phyloP scores from a whole-genome alignment of 1,139 yeast species.

The Debaryomycetaceae sp. region DNA sequence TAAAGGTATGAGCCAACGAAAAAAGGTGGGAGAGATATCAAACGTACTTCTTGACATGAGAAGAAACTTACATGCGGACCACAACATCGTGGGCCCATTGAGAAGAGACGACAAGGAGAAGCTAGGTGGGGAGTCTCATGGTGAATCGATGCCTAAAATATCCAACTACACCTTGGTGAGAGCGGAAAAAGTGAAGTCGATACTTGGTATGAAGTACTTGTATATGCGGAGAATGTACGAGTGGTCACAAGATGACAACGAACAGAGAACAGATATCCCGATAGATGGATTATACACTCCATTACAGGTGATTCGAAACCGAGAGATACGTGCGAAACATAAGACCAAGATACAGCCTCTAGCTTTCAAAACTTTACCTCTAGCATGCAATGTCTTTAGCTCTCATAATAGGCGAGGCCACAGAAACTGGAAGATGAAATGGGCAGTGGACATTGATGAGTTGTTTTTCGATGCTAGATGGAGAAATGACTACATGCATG shows the following conservation, averaged over 20 bases:
- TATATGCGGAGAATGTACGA: slow-evolving; percentile 39
- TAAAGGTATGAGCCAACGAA: slow-evolving; percentile 9
- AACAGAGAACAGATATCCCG: slow-evolving; percentile 28
- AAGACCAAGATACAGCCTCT: slow-evolving; percentile 37
- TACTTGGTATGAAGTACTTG: slow-evolving; percentile 50
- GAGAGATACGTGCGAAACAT: slow-evolving; percentile 50
- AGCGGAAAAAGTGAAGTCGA: slow-evolving; percentile 52
- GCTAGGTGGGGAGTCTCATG: slow-evolving; percentile 4
- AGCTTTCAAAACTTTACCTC: slow-evolving; percentile 35
- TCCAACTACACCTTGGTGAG: slow-evolving; percentile 34
- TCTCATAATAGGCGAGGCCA: slow-evolving; percentile 23
- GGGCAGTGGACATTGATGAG: slow-evolving; percentile 73
- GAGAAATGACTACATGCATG: slow-evolving; percentile 65
- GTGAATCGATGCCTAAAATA: slow-evolving; percentile 1
- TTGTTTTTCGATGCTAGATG: slow-evolving; percentile 58
- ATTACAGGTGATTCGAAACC: slow-evolving; percentile 69
- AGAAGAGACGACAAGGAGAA: slow-evolving; percentile 9
- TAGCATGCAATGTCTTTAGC: slow-evolving; percentile 57
- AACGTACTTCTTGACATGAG: slow-evolving; percentile 42
- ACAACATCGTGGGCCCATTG: slow-evolving; percentile 33
- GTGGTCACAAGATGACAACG: slow-evolving; percentile 12
- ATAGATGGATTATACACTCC: slow-evolving; percentile 79
- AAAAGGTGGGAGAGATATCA: slow-evolving; percentile 43
- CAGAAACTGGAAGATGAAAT: slow-evolving; percentile 38
- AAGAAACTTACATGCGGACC: slow-evolving; percentile 37